Evolutionary conservation across 2,329 filamentous ascomycete genomes (phyloP), one percentile per base, ranked within the genome.

Genomic region (Didymella sp.): DNA sequence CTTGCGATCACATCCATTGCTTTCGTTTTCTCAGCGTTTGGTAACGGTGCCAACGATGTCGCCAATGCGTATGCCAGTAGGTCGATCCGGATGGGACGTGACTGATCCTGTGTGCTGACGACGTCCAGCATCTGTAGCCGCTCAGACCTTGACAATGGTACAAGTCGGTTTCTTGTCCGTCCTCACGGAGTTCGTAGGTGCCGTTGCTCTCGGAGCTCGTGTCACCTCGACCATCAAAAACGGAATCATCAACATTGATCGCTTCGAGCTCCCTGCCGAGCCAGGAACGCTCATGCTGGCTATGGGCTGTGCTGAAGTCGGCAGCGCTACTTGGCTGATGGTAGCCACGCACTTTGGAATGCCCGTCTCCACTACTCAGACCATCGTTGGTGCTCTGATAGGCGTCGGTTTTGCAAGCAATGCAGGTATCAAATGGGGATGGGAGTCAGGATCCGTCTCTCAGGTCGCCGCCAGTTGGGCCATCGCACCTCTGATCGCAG

Each of bases 201-300:
- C 82, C n/a, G 78, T 84, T 7, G 80, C 77, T 44, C 76, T 84
- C 37, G 82, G 83, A 46, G 72, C 79, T 17, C 79, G 84, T 56
- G 84, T 86, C 4, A 83, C 85, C 24, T 82, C 84, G 52, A 87
- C 85, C 9, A 87, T 87, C 70, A 82, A 84, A 59, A 87, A 84
- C 65, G 84, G 84, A 58, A 80, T 88, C 50, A 82, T 88, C 66
- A 77, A 79, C 52, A 79, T 79, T 31, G 60, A 69, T 0, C 75
- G 78, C 24, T 87, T 85, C 68, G 71, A 76, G 1, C 38, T 27
- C 25, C 59, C 56, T 11, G 60, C 50, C 2, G 73, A 80, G 21
- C 83, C 85, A 2, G 79, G 77, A 8, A 71, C 85, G 11, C 79
- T 86, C 22, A 85, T 87, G 82, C 76, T 87, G 3, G 84, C 81